These are phyloP conservation scores for Lomentospora prolificans DNA, from an alignment of 2,329 filamentous ascomycete genomes.

Conservation along the genomic window DNA sequence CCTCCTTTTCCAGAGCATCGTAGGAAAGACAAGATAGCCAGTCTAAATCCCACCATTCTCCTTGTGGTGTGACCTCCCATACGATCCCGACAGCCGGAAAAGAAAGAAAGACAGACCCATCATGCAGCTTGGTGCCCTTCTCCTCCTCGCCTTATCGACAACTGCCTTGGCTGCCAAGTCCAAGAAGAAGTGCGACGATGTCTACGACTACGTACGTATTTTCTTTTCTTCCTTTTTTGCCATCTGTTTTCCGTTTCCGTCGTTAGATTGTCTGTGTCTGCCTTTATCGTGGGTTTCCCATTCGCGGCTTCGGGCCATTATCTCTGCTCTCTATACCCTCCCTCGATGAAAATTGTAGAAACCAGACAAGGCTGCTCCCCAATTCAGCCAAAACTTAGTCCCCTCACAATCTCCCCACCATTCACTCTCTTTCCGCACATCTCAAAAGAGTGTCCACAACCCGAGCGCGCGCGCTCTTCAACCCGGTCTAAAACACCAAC, in stretches of 20 bases:
- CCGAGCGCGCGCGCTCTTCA: no score
- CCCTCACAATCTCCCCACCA: neutral
- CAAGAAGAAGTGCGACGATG: constrained; percentile 4
- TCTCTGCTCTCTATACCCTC: no score
- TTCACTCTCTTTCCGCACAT: no score
- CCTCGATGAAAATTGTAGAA: no score
- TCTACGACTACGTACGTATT: constrained; percentile 17
- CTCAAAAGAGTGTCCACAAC: no score
- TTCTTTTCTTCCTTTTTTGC: neutral
- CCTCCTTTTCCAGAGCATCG: neutral
- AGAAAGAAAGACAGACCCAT: neutral
- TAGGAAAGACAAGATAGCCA: no score
- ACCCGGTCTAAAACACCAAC: neutral
- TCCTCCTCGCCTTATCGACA: neutral
- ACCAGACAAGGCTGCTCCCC: no score
- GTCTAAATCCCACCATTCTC: no score
- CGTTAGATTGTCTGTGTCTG: neutral
- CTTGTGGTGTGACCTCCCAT: neutral
- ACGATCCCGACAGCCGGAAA: neutral
- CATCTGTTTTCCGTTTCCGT: neutral
- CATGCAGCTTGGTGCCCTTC: neutral
- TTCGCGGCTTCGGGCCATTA: no score
- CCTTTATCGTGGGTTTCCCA: neutral
- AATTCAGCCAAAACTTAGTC: neutral
- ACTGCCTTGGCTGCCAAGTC: neutral